These are phyloP conservation scores for Colletotrichum paranaense DNA, from an alignment of 2,329 filamentous ascomycete genomes.

Conservation along the genomic window DNA sequence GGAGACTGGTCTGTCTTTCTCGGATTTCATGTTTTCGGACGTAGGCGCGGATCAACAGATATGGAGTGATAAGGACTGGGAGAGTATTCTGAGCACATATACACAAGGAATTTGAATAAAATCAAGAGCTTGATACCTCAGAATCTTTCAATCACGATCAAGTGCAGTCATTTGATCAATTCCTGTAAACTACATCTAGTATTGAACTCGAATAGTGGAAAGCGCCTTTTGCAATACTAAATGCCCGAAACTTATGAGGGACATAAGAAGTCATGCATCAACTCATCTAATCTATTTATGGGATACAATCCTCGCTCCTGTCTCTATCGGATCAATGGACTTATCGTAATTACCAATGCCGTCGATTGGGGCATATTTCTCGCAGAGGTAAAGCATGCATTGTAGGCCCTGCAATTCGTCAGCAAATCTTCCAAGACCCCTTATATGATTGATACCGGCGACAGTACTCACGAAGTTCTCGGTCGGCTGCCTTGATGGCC, in stretches of 20 bases:
- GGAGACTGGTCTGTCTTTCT: not conserved
- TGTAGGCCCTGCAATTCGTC: not conserved
- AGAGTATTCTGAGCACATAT: conserved; percentile 23
- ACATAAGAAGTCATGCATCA: not conserved
- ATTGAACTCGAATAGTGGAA: no score
- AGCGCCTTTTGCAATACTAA: no score
- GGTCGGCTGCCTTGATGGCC: not conserved
- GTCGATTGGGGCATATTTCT: not conserved
- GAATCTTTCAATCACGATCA: no score
- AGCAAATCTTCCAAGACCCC: not conserved
- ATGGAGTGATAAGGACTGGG: conserved; percentile 23
- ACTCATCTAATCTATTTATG: not conserved
- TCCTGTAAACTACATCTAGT: no score
- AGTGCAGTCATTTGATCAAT: no score
- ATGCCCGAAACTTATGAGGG: no score
- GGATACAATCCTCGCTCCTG: not conserved
- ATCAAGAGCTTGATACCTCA: no score
- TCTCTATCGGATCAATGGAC: not conserved
- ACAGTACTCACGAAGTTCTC: not conserved
- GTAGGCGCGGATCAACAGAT: not conserved
- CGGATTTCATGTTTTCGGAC: not conserved
- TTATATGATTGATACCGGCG: not conserved
- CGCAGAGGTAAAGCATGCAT: not conserved
- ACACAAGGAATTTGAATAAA: conserved; percentile 8
- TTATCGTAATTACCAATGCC: not conserved